Evolutionary conservation across 2,329 filamentous ascomycete genomes (phyloP).

Genomic region (Sporothrix brasiliensis): DNA sequence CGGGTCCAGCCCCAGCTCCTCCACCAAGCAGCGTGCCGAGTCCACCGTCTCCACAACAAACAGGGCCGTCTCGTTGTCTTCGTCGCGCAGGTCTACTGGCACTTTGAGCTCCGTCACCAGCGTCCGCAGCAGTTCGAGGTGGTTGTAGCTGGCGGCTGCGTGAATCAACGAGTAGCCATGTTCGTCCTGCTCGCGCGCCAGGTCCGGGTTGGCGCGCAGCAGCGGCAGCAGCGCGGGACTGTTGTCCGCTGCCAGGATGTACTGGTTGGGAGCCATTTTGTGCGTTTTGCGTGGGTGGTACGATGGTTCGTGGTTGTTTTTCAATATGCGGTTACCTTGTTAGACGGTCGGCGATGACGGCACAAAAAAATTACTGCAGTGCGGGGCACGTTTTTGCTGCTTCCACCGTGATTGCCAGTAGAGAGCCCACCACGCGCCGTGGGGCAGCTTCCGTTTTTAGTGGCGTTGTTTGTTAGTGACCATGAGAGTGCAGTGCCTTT

Average conservation of each 20-base stretch:
- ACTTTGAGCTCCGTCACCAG: constrained; percentile 78
- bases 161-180: constrained; percentile 95
- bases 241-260: constrained; percentile 80
- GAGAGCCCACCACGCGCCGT: not conserved
- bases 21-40: constrained; percentile 76
- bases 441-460: constrained; percentile 5
- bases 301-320: too few relatives aligned
- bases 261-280: constrained; percentile 62
- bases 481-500: too few relatives aligned
- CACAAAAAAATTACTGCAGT: constrained; percentile 6
- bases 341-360: not conserved
- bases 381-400: constrained; percentile 22
- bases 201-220: constrained; percentile 71
- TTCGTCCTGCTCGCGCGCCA: constrained; percentile 80
- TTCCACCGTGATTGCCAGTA: not conserved
- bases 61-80: constrained; percentile 91
- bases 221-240: constrained; percentile 72
- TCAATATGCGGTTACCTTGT: too few relatives aligned
- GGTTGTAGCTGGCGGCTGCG: constrained; percentile 89
- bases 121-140: constrained; percentile 74
- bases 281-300: too few relatives aligned
- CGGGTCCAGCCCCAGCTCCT: constrained; percentile 75
- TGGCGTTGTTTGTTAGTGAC: not conserved
- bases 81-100: constrained; percentile 78
- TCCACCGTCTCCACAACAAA: constrained; percentile 86